Conservation (phyloP, 805 yeast genomes). For the Hemisphaericaspora nanyangensis region DNA sequence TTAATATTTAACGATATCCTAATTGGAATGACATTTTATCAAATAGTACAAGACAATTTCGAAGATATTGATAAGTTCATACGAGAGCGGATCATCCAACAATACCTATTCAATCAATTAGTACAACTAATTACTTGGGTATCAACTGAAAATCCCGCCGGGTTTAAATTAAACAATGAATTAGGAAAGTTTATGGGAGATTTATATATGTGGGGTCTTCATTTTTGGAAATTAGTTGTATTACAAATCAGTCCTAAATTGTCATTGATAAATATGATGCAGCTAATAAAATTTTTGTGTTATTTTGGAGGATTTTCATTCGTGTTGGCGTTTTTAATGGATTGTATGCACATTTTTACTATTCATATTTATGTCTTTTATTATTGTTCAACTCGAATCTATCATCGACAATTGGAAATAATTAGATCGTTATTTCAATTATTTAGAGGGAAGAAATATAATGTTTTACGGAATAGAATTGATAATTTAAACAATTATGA, state of each 20-base stretch:
- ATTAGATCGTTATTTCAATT: conserved; percentile 74
- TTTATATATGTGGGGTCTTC: conserved; percentile 78
- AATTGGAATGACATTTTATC: conserved; percentile 59
- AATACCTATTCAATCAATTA: conserved; percentile 43
- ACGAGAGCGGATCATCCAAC: conserved; percentile 28
- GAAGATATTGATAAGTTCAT: conserved; percentile 18
- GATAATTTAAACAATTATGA: conserved; percentile 61
- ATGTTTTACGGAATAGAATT: conserved; percentile 76
- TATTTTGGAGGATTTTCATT: conserved; percentile 63
- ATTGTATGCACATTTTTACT: conserved; percentile 57
- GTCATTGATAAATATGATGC: background rate
- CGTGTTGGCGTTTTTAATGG: conserved; percentile 62
- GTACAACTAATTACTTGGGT: conserved; percentile 60
- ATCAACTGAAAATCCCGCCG: conserved; percentile 81
- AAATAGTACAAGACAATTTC: conserved; percentile 37
- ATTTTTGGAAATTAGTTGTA: conserved; percentile 48
- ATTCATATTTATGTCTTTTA: conserved; percentile 77
- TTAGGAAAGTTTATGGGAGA: conserved; percentile 84
- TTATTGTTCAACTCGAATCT: conserved; percentile 72
- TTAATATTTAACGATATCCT: conserved; percentile 76
- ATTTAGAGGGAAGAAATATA: conserved; percentile 86
- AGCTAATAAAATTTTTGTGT: conserved; percentile 13
- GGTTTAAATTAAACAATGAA: conserved; percentile 86
- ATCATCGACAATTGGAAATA: conserved; percentile 66
- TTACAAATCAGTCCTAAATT: conserved; percentile 8